Percentiles rank a stretch among this genome's conserved stretches.
These are phyloP conservation scores for Sugiyamaella valdiviana DNA, from an alignment of 805 yeast genomes.

Conservation along the genomic window DNA sequence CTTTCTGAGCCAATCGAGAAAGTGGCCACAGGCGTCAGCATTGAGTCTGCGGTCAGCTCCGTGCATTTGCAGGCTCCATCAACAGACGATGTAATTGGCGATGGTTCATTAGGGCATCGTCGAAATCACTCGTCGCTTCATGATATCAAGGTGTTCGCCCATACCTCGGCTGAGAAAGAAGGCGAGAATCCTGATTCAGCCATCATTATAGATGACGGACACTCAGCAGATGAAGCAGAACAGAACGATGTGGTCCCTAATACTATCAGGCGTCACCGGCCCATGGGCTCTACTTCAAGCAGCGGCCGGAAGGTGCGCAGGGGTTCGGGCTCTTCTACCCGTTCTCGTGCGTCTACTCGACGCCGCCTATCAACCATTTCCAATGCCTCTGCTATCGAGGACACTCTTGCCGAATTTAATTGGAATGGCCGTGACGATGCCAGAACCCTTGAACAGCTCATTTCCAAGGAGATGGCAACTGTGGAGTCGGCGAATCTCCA, in stretches of 20 bases:
- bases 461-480: slow-evolving; percentile 52
- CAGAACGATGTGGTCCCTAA: background rate
- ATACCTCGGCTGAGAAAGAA: background rate
- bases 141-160: slow-evolving; percentile 11
- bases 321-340: slow-evolving; percentile 11
- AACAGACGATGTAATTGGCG: background rate
- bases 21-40: background rate
- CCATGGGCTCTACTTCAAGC: background rate
- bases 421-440: slow-evolving; percentile 71
- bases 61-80: background rate
- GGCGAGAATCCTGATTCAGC: background rate
- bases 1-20: background rate
- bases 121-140: slow-evolving; percentile 10
- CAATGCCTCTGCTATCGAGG: slow-evolving; percentile 41
- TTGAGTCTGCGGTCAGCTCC: background rate
- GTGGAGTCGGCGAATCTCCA: slow-evolving; percentile 59
- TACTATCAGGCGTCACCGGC: background rate
- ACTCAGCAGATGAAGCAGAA: background rate
- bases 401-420: slow-evolving; percentile 66
- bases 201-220: background rate
- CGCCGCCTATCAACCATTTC: slow-evolving; percentile 14
- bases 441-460: slow-evolving; percentile 47
- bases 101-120: slow-evolving; percentile 2
- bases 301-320: background rate
- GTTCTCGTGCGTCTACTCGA: slow-evolving; percentile 10